Evolutionary conservation across 768 basidiomycete genomes (phyloP).

Genomic region (Russula lepida): DNA sequence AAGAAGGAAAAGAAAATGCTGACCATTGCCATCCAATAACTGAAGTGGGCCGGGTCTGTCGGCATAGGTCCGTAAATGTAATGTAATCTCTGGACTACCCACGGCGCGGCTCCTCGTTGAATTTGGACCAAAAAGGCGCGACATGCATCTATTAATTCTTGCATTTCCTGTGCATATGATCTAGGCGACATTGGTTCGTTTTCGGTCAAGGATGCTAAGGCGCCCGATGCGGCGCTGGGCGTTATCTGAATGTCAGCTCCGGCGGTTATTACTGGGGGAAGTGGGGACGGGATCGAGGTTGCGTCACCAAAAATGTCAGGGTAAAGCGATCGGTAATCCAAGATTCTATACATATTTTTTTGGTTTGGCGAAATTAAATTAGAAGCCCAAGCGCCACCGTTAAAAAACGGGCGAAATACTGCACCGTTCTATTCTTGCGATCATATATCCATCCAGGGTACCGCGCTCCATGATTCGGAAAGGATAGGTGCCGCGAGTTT

Average conservation of each 20-base stretch:
- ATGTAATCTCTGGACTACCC: conserved; percentile 85
- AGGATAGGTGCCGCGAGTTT: conserved; percentile 63
- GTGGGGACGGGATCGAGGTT: conserved; percentile 7
- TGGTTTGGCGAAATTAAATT: neutral
- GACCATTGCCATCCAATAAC: conserved; percentile 83
- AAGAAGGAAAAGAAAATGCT: conserved; percentile 21
- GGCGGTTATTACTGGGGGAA: neutral
- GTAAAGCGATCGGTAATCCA: conserved; percentile 19
- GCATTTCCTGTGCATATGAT: conserved; percentile 16
- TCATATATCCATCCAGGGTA: conserved; percentile 81
- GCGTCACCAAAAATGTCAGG: conserved; percentile 4
- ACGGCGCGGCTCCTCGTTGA: conserved; percentile 70
- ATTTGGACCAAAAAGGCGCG: conserved; percentile 54
- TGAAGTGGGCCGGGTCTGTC: conserved; percentile 57
- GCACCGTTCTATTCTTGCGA: conserved; percentile 66
- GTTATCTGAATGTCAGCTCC: neutral
- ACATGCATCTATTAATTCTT: conserved; percentile 44
- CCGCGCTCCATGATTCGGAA: conserved; percentile 85
- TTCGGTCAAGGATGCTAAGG: neutral
- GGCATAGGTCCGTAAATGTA: conserved; percentile 75
- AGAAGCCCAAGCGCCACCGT: neutral
- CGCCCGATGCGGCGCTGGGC: neutral
- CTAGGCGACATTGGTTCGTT: neutral
- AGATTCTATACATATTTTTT: conserved; percentile 21
- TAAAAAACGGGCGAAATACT: neutral